These are phyloP conservation scores for Amaranthus tricolor DNA, from an alignment of 179 eudicot species.

Conservation along the genomic window DNA sequence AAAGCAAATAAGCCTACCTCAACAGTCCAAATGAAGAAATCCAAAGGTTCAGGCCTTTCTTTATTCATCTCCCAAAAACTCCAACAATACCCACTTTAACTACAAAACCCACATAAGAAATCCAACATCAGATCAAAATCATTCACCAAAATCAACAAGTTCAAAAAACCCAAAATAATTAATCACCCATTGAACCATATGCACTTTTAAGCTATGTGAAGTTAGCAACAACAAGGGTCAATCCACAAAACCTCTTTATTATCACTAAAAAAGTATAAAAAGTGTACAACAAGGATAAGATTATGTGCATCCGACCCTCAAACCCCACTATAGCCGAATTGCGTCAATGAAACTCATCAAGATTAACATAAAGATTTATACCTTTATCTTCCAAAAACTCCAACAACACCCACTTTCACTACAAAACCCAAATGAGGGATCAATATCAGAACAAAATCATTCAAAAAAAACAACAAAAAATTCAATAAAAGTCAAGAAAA, in stretches of 20 bases:
- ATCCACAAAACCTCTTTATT: too few species aligned
- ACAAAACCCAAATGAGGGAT: too few species aligned
- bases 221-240: too few species aligned
- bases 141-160: neutral
- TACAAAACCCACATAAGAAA: too few species aligned
- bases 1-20: constrained; percentile 40
- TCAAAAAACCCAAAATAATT: neutral
- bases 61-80: constrained; percentile 59
- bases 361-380: too few species aligned
- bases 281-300: too few species aligned
- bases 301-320: too few species aligned
- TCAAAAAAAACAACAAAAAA: neutral
- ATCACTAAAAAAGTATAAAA: too few species aligned
- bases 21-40: constrained; percentile 97
- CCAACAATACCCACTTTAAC: constrained; percentile 12
- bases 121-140: neutral
- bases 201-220: too few species aligned
- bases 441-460: neutral
- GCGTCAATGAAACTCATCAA: too few species aligned
- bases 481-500: neutral
- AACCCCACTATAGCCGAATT: too few species aligned
- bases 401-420: neutral
- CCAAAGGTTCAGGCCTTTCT: constrained; percentile 78
- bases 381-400: constrained; percentile 47
- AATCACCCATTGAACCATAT: neutral